Evolutionary conservation across 257 asterid genomes (phyloP).

Genomic region (Datura wrightii): DNA sequence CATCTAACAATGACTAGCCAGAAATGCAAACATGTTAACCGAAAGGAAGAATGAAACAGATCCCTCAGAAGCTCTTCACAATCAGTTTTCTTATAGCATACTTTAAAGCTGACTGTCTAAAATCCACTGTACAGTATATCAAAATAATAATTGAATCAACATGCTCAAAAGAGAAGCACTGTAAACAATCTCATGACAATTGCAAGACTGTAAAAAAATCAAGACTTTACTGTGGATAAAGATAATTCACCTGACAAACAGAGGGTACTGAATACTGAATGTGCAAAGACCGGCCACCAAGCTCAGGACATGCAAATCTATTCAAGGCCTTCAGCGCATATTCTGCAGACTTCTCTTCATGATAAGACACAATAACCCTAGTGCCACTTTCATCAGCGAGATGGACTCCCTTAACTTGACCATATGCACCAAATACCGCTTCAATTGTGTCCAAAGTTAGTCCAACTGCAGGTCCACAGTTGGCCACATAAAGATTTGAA

Average conservation of each 20-base stretch:
- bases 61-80: neutral
- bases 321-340: conserved; percentile 70
- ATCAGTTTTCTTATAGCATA: neutral
- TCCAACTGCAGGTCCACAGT: conserved; percentile 96
- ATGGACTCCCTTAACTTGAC: conserved; percentile 72
- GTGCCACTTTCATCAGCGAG: conserved; percentile 94
- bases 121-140: neutral
- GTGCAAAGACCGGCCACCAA: conserved; percentile 77
- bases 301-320: conserved; percentile 61
- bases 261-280: conserved; percentile 78
- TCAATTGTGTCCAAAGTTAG: conserved; percentile 65
- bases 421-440: conserved; percentile 64
- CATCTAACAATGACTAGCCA: neutral
- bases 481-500: conserved; percentile 87
- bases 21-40: neutral
- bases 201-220: neutral
- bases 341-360: conserved; percentile 53
- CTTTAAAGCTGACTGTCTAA: neutral
- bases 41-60: neutral
- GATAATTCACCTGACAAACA: conserved; percentile 55
- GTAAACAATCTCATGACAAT: neutral
- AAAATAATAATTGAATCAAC: neutral
- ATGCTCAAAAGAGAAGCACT: neutral
- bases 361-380: conserved; percentile 83
- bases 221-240: neutral